These are phyloP conservation scores for Globisporangium sylvaticum DNA, from an alignment of 352 stramenopile genomes.

Conservation along the genomic window DNA sequence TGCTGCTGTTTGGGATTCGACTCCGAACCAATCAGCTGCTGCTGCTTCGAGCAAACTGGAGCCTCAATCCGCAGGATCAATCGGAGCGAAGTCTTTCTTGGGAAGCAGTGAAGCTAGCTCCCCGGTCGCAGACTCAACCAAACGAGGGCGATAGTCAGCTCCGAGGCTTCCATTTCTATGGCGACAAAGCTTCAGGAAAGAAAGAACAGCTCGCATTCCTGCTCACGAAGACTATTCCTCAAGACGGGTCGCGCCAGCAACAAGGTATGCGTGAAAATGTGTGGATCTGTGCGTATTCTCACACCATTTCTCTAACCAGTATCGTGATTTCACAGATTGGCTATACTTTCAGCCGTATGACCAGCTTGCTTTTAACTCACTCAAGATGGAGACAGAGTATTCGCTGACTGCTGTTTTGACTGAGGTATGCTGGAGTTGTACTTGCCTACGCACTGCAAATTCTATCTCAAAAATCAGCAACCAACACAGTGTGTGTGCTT, in stretches of 20 bases:
- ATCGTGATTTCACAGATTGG: constrained; percentile 27
- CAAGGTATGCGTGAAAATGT: constrained; percentile 1
- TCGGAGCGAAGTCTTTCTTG: constrained; percentile 16
- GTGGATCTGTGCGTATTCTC: not conserved
- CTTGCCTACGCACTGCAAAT: not conserved
- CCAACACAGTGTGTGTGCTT: too few species aligned
- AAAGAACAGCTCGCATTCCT: constrained; percentile 19
- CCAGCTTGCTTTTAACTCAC: constrained; percentile 22
- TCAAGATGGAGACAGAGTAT: not conserved
- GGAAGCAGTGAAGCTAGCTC: constrained; percentile 20
- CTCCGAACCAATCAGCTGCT: constrained; percentile 24
- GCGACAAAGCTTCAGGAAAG: constrained; percentile 8
- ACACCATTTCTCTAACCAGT: not conserved
- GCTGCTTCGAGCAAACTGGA: constrained; percentile 22
- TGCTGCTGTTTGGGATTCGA: constrained; percentile 32
- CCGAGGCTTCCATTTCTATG: constrained; percentile 17
- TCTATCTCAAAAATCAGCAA: too few species aligned
- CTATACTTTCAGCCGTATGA: constrained; percentile 41
- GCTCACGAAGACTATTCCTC: not conserved
- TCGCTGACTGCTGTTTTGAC: not conserved
- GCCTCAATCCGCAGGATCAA: not conserved
- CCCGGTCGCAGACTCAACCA: not conserved
- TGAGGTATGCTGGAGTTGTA: not conserved
- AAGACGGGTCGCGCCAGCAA: constrained; percentile 2
- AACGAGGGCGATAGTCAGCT: not conserved